Evolutionary conservation across 1,139 yeast genomes (phyloP).

Genomic region (Taiozyma onychis): DNA sequence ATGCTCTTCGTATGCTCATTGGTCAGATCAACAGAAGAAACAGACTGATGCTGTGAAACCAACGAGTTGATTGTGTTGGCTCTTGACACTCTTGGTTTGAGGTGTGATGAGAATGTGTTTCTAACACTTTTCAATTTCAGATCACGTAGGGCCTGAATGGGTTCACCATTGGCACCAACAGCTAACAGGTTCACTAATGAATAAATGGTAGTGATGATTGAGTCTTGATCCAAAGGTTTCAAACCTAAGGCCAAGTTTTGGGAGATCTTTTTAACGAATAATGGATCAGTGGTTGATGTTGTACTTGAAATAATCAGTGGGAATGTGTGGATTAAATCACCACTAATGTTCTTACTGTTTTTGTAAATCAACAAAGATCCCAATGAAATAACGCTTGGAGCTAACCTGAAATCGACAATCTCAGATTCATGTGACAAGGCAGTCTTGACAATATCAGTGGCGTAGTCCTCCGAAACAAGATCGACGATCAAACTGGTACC

Average conservation of each 20-base stretch:
- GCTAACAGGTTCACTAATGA: conserved; percentile 72
- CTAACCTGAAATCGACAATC: conserved; percentile 28
- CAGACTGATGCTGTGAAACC: conserved; percentile 1
- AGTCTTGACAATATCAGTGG: conserved; percentile 10
- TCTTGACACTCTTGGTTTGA: conserved; percentile 11
- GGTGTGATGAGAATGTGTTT: conserved; percentile 10
- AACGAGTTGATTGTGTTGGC: conserved; percentile 17
- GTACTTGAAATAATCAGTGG: conserved; percentile 29
- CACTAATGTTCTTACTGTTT: conserved; percentile 30
- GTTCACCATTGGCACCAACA: conserved; percentile 41
- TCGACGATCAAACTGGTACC: conserved; percentile 32
- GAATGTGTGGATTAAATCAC: conserved; percentile 24
- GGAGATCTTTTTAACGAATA: conserved; percentile 32
- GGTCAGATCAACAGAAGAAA: conserved; percentile 1
- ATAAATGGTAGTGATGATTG: conserved; percentile 81
- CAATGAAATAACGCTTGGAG: conserved; percentile 45
- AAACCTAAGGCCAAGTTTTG: conserved; percentile 37
- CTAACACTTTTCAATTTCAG: conserved; percentile 28
- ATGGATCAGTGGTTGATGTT: conserved; percentile 34
- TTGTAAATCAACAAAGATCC: conserved; percentile 49
- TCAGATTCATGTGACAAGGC: conserved; percentile 20
- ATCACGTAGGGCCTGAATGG: conserved; percentile 28
- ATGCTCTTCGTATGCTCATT: conserved; percentile 19
- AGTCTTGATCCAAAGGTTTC: conserved; percentile 54
- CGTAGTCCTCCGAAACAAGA: conserved; percentile 12